Evolutionary conservation across 1,139 yeast genomes (phyloP).

Genomic region (Suhomyces bolitotheri): DNA sequence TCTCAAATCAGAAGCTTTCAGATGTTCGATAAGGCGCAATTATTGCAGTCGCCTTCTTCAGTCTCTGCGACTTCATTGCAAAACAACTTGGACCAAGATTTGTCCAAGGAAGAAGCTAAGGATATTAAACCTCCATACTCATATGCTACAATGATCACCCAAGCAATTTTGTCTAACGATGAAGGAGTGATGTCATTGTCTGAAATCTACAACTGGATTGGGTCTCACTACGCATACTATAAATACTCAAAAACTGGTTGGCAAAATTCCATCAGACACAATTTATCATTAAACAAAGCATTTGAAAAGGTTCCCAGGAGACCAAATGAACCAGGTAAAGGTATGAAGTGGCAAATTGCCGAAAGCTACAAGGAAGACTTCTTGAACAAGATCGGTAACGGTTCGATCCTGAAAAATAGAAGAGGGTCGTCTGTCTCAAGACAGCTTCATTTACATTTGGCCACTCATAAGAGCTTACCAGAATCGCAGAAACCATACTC

Average conservation of each 20-base stretch:
- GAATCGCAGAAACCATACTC: conserved; percentile 39
- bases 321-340: conserved; percentile 97
- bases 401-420: conserved; percentile 69
- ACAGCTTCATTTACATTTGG: conserved; percentile 72
- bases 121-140: conserved; percentile 96
- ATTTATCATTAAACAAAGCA: conserved; percentile 77
- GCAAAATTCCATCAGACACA: conserved; percentile 87
- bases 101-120: conserved; percentile 85
- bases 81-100: conserved; percentile 60
- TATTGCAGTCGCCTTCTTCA: conserved; percentile 42
- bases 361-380: conserved; percentile 84
- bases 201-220: conserved; percentile 90
- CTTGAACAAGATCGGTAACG: conserved; percentile 73
- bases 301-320: conserved; percentile 94
- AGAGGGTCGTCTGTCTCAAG: conserved; percentile 79
- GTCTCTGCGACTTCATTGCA: conserved; percentile 46
- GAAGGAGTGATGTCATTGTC: conserved; percentile 88
- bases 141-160: conserved; percentile 97
- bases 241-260: conserved; percentile 90
- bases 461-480: conserved; percentile 69
- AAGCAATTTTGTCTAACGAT: conserved; percentile 84
- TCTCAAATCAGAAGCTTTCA: conserved; percentile 47
- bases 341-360: conserved; percentile 98
- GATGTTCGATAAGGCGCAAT: conserved; percentile 48
- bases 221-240: conserved; percentile 85